phyloP scores from a whole-genome alignment of 1,284 basidiomycete genomes.

The Taiwanofungus camphoratus region DNA sequence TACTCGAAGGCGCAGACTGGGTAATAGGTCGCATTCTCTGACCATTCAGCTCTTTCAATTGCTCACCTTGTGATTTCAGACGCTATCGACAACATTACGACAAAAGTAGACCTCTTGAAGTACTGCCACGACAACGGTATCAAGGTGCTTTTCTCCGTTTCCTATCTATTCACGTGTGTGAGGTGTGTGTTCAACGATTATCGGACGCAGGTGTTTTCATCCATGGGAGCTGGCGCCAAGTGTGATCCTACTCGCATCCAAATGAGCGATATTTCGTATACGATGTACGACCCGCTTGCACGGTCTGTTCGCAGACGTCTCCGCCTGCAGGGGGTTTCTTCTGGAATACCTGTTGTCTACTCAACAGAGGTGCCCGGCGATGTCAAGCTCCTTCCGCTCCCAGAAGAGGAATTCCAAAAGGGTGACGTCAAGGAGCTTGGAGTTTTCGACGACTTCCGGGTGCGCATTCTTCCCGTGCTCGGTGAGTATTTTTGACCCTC shows the following conservation, averaged over 20 bases:
- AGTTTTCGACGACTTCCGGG: slow-evolving; percentile 91
- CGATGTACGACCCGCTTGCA: slow-evolving; percentile 93
- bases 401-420: slow-evolving; percentile 89
- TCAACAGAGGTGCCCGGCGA: slow-evolving; percentile 91
- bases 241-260: slow-evolving; percentile 92
- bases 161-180: slow-evolving; percentile 6
- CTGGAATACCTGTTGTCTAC: slow-evolving; percentile 91
- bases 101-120: slow-evolving; percentile 86
- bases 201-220: slow-evolving; percentile 74
- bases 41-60: slow-evolving; percentile 15
- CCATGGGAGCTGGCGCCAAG: slow-evolving; percentile 98
- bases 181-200: neutral
- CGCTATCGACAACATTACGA: slow-evolving; percentile 95
- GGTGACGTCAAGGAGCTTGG: slow-evolving; percentile 89
- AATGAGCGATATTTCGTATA: slow-evolving; percentile 91
- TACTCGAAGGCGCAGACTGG: slow-evolving; percentile 84
- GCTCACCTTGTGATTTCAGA: slow-evolving; percentile 39
- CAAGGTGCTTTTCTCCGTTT: slow-evolving; percentile 43
- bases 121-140: slow-evolving; percentile 75
- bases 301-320: slow-evolving; percentile 83
- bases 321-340: slow-evolving; percentile 61
- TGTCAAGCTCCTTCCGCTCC: slow-evolving; percentile 83
- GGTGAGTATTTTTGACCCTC: slow-evolving; percentile 39
- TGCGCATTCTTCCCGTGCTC: slow-evolving; percentile 84
- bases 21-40: slow-evolving; percentile 65